Evolutionary conservation across 73 alveolate species (phyloP).

Genomic region (Paramecium biaurelia): DNA sequence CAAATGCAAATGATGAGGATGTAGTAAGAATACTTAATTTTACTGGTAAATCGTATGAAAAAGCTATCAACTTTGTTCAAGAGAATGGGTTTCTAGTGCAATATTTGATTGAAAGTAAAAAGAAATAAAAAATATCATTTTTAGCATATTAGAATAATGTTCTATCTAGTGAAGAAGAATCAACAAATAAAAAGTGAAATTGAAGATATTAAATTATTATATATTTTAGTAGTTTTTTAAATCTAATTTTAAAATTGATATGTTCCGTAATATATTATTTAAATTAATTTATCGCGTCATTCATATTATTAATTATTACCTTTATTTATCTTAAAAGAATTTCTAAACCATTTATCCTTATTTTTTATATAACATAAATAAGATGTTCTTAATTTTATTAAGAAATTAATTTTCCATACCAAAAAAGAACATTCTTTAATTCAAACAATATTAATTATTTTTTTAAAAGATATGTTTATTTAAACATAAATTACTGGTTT

Average conservation of each 20-base stretch:
- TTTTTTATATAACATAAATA: neutral
- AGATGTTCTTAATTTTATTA: neutral
- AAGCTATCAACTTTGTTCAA: slow-evolving; percentile 16
- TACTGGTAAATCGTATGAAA: slow-evolving; percentile 21
- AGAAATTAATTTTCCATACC: neutral
- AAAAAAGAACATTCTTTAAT: neutral
- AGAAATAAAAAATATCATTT: neutral
- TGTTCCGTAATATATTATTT: neutral
- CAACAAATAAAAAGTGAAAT: neutral
- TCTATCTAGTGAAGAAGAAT: neutral
- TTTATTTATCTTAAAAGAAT: neutral
- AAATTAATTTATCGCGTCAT: neutral
- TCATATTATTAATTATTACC: neutral
- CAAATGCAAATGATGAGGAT: slow-evolving; percentile 42
- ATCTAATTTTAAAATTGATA: neutral
- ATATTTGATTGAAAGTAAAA: slow-evolving; percentile 11
- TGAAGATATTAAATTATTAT: neutral
- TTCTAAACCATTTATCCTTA: neutral
- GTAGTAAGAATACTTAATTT: slow-evolving; percentile 28
- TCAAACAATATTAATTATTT: neutral
- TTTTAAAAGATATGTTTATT: neutral
- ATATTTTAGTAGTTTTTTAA: neutral
- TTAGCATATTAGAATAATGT: slow-evolving; percentile 4
- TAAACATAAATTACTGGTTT: neutral
- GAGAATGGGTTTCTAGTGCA: neutral